Percentiles rank a stretch among this genome's conserved stretches.
These are phyloP conservation scores for Petunia secreta DNA, from an alignment of 257 asterid species.

Conservation along the genomic window DNA sequence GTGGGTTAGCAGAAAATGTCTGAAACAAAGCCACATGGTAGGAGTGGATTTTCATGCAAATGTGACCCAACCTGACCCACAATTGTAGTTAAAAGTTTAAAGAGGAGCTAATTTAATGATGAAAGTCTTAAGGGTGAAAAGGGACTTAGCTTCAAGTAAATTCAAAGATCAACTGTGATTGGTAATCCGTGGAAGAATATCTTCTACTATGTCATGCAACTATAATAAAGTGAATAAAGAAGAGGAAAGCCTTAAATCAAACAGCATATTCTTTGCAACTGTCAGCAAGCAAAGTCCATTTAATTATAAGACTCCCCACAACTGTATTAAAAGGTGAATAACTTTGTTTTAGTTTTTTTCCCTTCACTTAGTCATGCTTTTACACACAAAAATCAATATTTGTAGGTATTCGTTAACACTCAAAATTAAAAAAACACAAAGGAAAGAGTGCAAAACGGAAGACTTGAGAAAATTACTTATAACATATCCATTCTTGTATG, in stretches of 20 bases:
- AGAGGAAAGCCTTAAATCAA: slow-evolving; percentile 6
- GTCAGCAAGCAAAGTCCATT: slow-evolving; percentile 56
- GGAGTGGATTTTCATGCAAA: slow-evolving; percentile 30
- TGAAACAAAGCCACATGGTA: slow-evolving; percentile 36
- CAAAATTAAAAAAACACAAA: not conserved
- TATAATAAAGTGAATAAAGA: not conserved
- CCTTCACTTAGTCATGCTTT: slow-evolving; percentile 41
- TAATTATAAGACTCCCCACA: slow-evolving; percentile 29
- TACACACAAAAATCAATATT: slow-evolving; percentile 40
- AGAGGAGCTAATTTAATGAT: slow-evolving; percentile 45
- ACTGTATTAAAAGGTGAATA: slow-evolving; percentile 36
- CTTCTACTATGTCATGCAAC: slow-evolving; percentile 31
- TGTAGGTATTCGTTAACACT: not conserved
- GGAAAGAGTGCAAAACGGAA: slow-evolving; percentile 16
- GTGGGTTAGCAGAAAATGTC: not conserved
- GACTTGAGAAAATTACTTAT: not conserved
- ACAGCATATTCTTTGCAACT: slow-evolving; percentile 45
- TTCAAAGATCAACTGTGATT: slow-evolving; percentile 29
- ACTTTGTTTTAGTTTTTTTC: slow-evolving; percentile 30
- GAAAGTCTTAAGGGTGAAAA: slow-evolving; percentile 38
- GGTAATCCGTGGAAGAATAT: slow-evolving; percentile 16
- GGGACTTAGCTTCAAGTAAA: not conserved
- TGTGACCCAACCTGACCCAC: slow-evolving; percentile 31
- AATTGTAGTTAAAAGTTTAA: slow-evolving; percentile 30
- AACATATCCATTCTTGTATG: not conserved